Conservation (phyloP, 495 filamentous ascomycete genomes). For the Penicillium canariense region DNA sequence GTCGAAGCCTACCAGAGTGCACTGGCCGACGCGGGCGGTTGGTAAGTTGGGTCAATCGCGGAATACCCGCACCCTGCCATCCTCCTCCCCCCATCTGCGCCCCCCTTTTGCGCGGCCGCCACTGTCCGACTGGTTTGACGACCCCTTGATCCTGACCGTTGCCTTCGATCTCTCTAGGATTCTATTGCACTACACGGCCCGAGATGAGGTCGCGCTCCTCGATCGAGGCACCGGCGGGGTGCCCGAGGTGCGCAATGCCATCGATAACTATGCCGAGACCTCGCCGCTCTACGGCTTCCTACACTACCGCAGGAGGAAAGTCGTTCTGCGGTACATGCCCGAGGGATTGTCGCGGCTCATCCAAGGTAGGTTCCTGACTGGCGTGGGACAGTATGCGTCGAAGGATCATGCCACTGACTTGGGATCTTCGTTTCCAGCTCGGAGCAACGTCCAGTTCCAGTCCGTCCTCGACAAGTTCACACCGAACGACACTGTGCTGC, state of each 20-base stretch:
- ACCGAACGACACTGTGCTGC: constrained; percentile 80
- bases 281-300: constrained; percentile 92
- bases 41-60: constrained; percentile 58
- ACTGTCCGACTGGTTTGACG: not conserved
- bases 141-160: not conserved
- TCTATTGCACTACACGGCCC: constrained; percentile 83
- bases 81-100: constrained; percentile 5
- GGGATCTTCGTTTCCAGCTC: constrained; percentile 53
- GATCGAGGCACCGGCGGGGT: constrained; percentile 79
- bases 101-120: constrained; percentile 10
- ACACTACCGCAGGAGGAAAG: constrained; percentile 83
- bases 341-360: constrained; percentile 85
- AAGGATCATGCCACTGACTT: not conserved
- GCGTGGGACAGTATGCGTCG: not conserved
- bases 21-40: constrained; percentile 84
- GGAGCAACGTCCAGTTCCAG: constrained; percentile 91
- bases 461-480: constrained; percentile 81
- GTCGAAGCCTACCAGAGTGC: constrained; percentile 82
- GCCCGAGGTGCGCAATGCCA: constrained; percentile 72
- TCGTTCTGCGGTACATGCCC: constrained; percentile 88
- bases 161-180: constrained; percentile 59
- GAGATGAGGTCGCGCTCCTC: constrained; percentile 83
- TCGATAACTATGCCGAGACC: constrained; percentile 74
- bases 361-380: constrained; percentile 63
- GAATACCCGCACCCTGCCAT: not conserved